Base-by-base conservation (phyloP, 139 green algal genomes). In the Volvox africanus region DNA sequence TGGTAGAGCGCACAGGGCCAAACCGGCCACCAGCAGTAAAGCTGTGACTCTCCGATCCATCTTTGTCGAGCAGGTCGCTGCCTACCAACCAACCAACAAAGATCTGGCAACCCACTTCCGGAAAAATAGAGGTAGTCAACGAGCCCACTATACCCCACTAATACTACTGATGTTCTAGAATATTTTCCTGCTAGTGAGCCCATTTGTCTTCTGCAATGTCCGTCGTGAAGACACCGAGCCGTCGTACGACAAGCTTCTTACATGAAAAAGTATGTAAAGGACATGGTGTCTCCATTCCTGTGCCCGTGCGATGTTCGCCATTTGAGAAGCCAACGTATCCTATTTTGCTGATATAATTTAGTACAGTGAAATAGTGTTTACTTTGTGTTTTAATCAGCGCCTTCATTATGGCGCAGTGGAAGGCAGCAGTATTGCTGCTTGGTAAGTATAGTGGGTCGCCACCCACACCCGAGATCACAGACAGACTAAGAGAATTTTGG, bases 371-470 rank as follows among this genome's bases (percentile, higher is more conserved):
- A n/a, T n/a, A n/a, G n/a, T n/a, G n/a, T n/a, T n/a, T n/a, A n/a
- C n/a, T n/a, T n/a, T n/a, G n/a, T n/a, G n/a, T n/a, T n/a, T n/a
- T n/a, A n/a, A n/a, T n/a, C n/a, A n/a, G n/a, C 82, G 62, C 82
- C 33, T 78, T 61, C 11, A 82, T 18, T 44, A 90, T 90, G 86
- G 86, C 86, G 73, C 50, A 84, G 50, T 83, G n/a, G 86, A 89
- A 89, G 85, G 86, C 86, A 28, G 86, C 86, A 20, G 71, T 28
- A 21, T 16, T 83, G 73, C 73, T 90, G 30, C 73, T 90, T 6
- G 86, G 86, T 90, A 26, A 37, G 85, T 89, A 30, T 18, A 73
- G 21, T 73, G 44, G 44, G 44, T 55, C 44, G 9, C 44, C 44
- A 5, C 5, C 9, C 44, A 55, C 9, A 55, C 9, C 5, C 44